Base-by-base conservation (phyloP, 371 early-diverging fungal genomes). In the Mortierella sp. region DNA sequence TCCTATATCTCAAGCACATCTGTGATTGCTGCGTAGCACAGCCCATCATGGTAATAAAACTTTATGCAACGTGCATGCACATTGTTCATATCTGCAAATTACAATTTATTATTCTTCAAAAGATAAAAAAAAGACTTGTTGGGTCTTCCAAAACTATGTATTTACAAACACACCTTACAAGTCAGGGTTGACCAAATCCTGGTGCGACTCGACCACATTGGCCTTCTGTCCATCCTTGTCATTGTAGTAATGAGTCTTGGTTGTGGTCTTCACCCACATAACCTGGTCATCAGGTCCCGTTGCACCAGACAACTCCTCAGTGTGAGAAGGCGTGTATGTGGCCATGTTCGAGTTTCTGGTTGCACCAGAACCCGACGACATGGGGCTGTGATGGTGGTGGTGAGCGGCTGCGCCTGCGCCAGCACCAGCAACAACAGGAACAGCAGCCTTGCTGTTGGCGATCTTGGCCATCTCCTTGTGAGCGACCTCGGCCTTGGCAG, bases 281-380 rank as follows among this genome's bases (percentile, higher is more conserved):
- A 51, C 5, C n/a, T 51, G 51, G 9, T 51, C 51, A 10, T 43
- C 18, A 5, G 63, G 16, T 20, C 49, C 26, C 18, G 64, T 2
- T 26, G 35, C 45, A 35, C 9, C 51, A 4, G 52, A 30, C 16
- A 11, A 14, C 16, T 18, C 30, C 11, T 12, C 32, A 3, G n/a
- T 18, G 5, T 20, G 2, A 26, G 58, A 57, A 20, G 66, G 52
- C 4, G 57, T 55, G 20, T 51, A 37, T 9, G 39, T 65, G 2
- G 57, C 55, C 59, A n/a, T 30, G 45, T 35, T 30, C 20, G 49
- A 61, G 59, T 24, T 16, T 51, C 49, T 68, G n/a, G 59, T 58
- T n/a, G 51, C 60, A 20, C 39, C 47, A 32, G 67, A 40, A 26
- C 10, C 5, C 26, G 63, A 26, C 10, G 62, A 62, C 40, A 20